A percentile compares a stretch with the other conserved stretches of the same genome.
Conservation (phyloP, 345 rosid genomes). For the Carallia pectinifolia region DNA sequence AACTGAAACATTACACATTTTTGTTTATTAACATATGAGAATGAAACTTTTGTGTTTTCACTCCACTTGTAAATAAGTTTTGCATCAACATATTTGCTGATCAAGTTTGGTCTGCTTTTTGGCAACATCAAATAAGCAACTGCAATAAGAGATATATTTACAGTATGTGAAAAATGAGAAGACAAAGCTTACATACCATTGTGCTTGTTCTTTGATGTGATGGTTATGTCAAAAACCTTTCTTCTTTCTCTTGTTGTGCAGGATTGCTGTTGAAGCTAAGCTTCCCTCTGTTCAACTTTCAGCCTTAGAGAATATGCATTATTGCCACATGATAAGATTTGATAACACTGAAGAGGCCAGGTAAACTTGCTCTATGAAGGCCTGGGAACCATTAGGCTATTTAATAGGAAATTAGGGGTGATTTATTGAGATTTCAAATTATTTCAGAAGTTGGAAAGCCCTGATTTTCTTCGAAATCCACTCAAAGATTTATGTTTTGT, state of each 20-base stretch:
- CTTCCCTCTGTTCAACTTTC: conserved; percentile 65
- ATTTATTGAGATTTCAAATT: conserved; percentile 5
- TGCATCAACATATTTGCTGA: not conserved
- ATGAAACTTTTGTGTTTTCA: not conserved
- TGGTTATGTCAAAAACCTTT: not conserved
- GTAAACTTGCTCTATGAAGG: conserved; percentile 36
- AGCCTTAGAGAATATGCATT: conserved; percentile 92
- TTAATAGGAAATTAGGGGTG: not conserved
- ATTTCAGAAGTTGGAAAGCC: conserved; percentile 15
- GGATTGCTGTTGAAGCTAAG: conserved; percentile 74
- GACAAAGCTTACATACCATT: no score
- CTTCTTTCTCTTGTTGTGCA: conserved; percentile 24
- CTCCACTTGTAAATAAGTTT: not conserved
- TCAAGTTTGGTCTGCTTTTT: not conserved
- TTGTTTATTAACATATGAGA: not conserved
- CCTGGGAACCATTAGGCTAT: conserved; percentile 8
- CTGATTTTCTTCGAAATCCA: not conserved
- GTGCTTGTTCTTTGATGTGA: not conserved
- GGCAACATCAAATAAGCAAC: no score
- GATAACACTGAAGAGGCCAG: conserved; percentile 76
- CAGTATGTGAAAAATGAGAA: no score
- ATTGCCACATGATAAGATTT: conserved; percentile 93
- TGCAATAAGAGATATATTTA: no score
- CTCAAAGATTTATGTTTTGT: conserved; percentile 1
- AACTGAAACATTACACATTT: not conserved